phyloP scores from a whole-genome alignment of 768 basidiomycete species.

The Agrocybe pediades region DNA sequence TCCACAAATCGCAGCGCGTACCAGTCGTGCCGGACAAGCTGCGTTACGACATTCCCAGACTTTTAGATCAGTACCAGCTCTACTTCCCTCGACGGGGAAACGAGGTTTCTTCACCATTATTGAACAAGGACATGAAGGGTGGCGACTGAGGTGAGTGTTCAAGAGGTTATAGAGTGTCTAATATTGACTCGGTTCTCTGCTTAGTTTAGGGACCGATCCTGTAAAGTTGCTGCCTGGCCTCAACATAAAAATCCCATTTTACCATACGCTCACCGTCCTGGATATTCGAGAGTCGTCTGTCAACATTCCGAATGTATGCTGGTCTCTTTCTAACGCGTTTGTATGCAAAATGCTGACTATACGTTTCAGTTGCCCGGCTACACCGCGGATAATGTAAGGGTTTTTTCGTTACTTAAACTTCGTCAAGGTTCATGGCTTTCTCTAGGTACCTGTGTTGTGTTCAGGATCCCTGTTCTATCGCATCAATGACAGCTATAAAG shows the following conservation, averaged over 20 bases:
- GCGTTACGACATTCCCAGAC: neutral
- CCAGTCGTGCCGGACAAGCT: neutral
- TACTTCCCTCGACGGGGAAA: neutral
- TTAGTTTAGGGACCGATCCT: constrained; percentile 46
- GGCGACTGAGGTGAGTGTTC: constrained; percentile 42
- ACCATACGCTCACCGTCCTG: constrained; percentile 44
- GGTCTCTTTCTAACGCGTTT: neutral
- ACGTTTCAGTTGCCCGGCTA: constrained; percentile 30
- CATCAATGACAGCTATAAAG: constrained; percentile 51
- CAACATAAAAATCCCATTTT: constrained; percentile 44
- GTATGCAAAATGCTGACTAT: neutral
- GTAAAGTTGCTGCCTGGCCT: constrained; percentile 46
- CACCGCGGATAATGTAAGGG: constrained; percentile 33
- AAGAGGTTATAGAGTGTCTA: neutral
- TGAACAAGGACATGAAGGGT: constrained; percentile 53
- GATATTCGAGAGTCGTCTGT: constrained; percentile 52
- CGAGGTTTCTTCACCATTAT: constrained; percentile 50
- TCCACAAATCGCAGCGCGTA: neutral
- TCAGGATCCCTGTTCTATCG: constrained; percentile 60
- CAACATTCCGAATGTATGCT: constrained; percentile 41
- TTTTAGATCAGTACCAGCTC: neutral
- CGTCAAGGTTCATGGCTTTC: neutral
- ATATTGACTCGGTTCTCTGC: neutral
- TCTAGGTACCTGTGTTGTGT: constrained; percentile 50
- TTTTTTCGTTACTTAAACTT: neutral